Conservation (phyloP, 23 red algal genomes). For the Gracilaria gracilis region DNA sequence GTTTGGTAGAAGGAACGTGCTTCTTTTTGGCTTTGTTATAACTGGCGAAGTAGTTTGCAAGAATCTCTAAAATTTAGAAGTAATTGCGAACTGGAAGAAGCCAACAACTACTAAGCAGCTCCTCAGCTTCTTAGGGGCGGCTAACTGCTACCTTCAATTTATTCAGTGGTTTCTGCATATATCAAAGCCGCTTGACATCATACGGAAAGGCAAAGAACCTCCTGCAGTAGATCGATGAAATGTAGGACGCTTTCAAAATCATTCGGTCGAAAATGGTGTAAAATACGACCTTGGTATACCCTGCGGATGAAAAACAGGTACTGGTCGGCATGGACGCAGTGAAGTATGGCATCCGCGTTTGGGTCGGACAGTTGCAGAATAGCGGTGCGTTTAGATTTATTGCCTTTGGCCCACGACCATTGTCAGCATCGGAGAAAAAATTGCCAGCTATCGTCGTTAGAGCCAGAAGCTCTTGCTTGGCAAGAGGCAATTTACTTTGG, state of each 20-base stretch:
- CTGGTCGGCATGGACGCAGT: constrained; percentile 4
- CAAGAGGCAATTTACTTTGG: too few relatives aligned
- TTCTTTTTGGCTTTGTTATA: constrained; percentile 13
- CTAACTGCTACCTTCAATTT: constrained; percentile 12
- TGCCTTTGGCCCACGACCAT: neutral
- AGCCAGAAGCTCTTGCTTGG: too few relatives aligned
- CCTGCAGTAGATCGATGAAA: neutral
- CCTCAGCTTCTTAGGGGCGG: constrained; percentile 9
- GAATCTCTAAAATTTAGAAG: neutral
- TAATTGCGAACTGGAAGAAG: neutral
- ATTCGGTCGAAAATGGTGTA: neutral
- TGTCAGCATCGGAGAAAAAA: neutral
- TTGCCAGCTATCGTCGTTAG: constrained; percentile 3
- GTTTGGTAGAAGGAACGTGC: neutral
- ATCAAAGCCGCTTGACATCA: neutral
- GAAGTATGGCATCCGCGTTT: constrained; percentile 5
- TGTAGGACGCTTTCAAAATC: too few relatives aligned
- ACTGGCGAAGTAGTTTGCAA: neutral
- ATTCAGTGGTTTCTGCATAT: neutral
- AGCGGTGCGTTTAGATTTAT: neutral
- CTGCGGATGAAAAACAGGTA: neutral
- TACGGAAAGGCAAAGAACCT: neutral
- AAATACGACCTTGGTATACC: constrained; percentile 1
- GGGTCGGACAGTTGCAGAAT: constrained; percentile 3
- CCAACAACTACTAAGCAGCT: too few relatives aligned